Conservation (phyloP, 495 filamentous ascomycete species). For the Physcia stellaris region DNA sequence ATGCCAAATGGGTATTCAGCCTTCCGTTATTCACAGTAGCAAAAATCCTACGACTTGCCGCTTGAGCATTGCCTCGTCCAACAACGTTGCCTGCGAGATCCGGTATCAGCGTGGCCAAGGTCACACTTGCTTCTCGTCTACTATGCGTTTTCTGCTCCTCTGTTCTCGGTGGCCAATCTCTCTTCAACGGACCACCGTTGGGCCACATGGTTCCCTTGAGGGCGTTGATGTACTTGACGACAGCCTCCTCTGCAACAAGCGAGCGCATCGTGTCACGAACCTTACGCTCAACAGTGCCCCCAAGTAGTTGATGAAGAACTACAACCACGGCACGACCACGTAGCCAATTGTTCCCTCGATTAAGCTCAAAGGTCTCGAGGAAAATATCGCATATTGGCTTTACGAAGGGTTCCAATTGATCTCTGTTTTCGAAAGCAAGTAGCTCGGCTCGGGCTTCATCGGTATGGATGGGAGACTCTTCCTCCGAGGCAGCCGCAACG, state of each 20-base stretch:
- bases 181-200: conserved; percentile 40
- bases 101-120: conserved; percentile 71
- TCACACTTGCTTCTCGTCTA: conserved; percentile 55
- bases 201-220: conserved; percentile 72
- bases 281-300: conserved; percentile 83
- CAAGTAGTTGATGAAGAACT: conserved; percentile 58
- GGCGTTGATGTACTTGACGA: conserved; percentile 60
- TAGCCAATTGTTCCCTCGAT: conserved; percentile 85
- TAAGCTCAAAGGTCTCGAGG: conserved; percentile 88
- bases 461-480: conserved; percentile 46
- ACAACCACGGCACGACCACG: conserved; percentile 89
- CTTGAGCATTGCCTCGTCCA: conserved; percentile 71
- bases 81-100: conserved; percentile 74
- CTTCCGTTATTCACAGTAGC: conserved; percentile 65
- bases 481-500: conserved; percentile 19
- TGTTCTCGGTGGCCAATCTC: conserved; percentile 41
- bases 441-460: conserved; percentile 93
- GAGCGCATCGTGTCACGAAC: conserved; percentile 66
- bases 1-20: conserved; percentile 59
- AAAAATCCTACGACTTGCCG: conserved; percentile 64
- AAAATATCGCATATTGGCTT: conserved; percentile 98
- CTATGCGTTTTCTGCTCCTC: conserved; percentile 54
- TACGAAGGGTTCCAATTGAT: conserved; percentile 82
- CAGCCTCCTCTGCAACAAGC: conserved; percentile 59
- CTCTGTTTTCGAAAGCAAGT: conserved; percentile 75